phyloP scores from a whole-genome alignment of 805 yeast genomes.

The Wickerhamomyces ciferrii region DNA sequence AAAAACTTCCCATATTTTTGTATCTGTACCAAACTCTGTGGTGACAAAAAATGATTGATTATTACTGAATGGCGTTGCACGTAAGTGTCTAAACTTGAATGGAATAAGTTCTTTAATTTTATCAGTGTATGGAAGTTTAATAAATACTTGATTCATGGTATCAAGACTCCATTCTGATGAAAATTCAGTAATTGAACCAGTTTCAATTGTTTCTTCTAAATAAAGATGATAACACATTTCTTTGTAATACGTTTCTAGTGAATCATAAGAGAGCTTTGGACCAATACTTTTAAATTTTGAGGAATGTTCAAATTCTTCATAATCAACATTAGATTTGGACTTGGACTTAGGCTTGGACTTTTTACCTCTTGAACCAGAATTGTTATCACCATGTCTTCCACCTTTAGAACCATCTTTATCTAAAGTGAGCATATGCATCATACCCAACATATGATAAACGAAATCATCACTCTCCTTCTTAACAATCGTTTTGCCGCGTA shows the following conservation, averaged over 20 bases:
- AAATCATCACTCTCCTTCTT: no score
- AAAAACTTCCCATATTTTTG: slow-evolving; percentile 58
- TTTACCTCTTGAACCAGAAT: no score
- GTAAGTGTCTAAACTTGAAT: slow-evolving; percentile 45
- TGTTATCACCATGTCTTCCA: slow-evolving; percentile 28
- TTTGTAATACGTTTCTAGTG: slow-evolving; percentile 45
- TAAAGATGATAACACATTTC: slow-evolving; percentile 59
- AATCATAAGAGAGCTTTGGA: slow-evolving; percentile 43
- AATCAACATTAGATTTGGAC: no score
- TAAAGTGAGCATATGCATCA: no score
- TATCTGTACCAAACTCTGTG: slow-evolving; percentile 37
- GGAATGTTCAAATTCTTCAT: slow-evolving; percentile 20
- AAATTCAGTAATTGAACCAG: slow-evolving; percentile 41
- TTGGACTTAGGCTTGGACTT: no score
- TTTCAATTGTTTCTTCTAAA: slow-evolving; percentile 52
- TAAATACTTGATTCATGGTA: slow-evolving; percentile 33
- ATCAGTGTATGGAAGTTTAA: slow-evolving; percentile 37
- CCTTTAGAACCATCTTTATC: no score
- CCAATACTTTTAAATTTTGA: slow-evolving; percentile 19
- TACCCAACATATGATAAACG: no score
- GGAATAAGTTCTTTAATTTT: slow-evolving; percentile 45
- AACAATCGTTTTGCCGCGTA: no score
- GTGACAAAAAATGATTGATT: slow-evolving; percentile 54
- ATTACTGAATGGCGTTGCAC: slow-evolving; percentile 52
- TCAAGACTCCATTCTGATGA: slow-evolving; percentile 49